Evolutionary conservation across 495 filamentous ascomycete genomes (phyloP), one percentile per base, ranked within the genome.

Genomic region (Cercophora newfieldiana): DNA sequence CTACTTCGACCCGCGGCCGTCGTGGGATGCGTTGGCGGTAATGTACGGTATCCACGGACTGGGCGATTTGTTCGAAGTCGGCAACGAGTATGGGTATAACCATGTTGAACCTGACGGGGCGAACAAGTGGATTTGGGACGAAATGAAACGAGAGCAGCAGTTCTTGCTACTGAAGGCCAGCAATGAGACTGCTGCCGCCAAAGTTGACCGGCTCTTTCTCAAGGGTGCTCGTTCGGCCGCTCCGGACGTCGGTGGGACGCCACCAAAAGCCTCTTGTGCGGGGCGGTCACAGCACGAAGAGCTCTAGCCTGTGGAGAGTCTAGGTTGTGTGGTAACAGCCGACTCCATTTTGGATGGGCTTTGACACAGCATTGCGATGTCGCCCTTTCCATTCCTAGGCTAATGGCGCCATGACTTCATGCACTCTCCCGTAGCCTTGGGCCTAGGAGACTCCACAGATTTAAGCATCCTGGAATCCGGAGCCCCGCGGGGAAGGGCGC

Each of bases 1-100:
- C 25, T 80, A 78, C 53, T 65, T 65, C 16, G 72, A 53, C 8
- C 44, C 67, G 0, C 68, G 77, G 22, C 63, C 72, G 3, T 80
- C 80, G 0, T 84, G 79, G 79, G 82, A 84, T 67, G 80, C 79
- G 3, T 66, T 83, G 37, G 75, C 80, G 0, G 70, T 80, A 2
- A 44, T 80, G 18, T 83, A 84, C 49, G 82, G 78, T 5, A 77
- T 81, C 30, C 8, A 71, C 7, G 80, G 80, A 14, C 48, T 79
- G n/a, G 74, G 71, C 0, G 74, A 66, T 0, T 50, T 75, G 14
- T 78, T 76, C 49, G 68, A 74, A 47, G 66, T 70, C 1, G 75
- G 74, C 8, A 76, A 76, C 26, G 49, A 69, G 28, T 61, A 59
- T 31, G 78, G 78, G 21, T 72, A 72, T 53, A 80, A 80, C 49